Evolutionary conservation across 495 filamentous ascomycete genomes (phyloP).

Genomic region (Tuber umbilicatum): DNA sequence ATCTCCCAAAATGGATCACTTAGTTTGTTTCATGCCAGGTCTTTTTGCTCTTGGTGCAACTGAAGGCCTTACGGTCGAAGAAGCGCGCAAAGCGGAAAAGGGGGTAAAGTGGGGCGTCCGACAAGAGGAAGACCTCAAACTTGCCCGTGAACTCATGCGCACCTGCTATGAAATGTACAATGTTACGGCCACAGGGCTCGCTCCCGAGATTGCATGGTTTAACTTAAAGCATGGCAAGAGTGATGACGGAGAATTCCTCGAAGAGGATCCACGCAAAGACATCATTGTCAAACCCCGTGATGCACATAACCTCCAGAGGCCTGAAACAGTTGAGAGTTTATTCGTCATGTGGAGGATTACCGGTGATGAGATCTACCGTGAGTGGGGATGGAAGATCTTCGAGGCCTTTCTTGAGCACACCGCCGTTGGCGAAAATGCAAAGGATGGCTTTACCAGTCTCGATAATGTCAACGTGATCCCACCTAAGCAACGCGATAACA

Average conservation of each 20-base stretch:
- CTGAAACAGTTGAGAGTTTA: conserved; percentile 88
- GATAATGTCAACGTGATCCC: conserved; percentile 66
- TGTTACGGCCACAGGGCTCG: conserved; percentile 76
- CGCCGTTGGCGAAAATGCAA: conserved; percentile 50
- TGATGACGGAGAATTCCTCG: conserved; percentile 47
- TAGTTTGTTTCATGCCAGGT: conserved; percentile 95
- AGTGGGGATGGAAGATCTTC: conserved; percentile 99
- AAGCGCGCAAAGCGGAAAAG: conserved; percentile 59
- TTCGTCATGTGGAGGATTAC: conserved; percentile 99
- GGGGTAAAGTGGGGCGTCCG: conserved; percentile 60
- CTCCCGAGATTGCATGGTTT: conserved; percentile 88
- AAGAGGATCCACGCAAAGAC: conserved; percentile 64
- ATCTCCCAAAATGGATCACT: conserved; percentile 92
- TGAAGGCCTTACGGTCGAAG: conserved; percentile 62
- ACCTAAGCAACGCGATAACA: conserved; percentile 62
- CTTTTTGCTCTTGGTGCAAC: conserved; percentile 88
- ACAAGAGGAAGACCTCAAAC: conserved; percentile 76
- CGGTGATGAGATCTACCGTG: conserved; percentile 77
- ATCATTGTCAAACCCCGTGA: conserved; percentile 69
- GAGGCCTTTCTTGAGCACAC: conserved; percentile 81
- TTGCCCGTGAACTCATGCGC: conserved; percentile 84
- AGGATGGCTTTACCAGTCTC: conserved; percentile 74
- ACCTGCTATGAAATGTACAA: conserved; percentile 98
- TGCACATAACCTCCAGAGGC: conserved; percentile 87
- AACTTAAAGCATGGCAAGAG: conserved; percentile 57